Evolutionary conservation across 208 protist species (phyloP).

Genomic region (Wallacemonas rigidus): DNA sequence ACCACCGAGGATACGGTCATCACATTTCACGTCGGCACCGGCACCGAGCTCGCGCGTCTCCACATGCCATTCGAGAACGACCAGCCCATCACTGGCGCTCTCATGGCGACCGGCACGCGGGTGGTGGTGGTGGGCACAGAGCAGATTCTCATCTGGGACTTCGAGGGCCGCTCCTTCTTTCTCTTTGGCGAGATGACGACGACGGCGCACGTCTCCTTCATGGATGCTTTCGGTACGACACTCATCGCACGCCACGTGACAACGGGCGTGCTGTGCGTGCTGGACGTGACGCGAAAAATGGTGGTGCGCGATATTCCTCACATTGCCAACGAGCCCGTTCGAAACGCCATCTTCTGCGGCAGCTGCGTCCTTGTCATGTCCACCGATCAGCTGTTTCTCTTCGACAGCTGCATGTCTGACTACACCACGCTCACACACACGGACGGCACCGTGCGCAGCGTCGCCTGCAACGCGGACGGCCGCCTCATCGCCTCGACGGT

Average conservation of each 20-base stretch:
- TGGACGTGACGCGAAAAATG: constrained; percentile 72
- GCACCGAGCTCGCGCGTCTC: constrained; percentile 40
- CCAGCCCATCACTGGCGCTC: constrained; percentile 48
- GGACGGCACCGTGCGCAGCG: constrained; percentile 45
- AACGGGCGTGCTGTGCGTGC: constrained; percentile 41
- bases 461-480: constrained; percentile 62
- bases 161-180: constrained; percentile 56
- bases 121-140: constrained; percentile 64
- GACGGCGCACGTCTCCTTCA: constrained; percentile 24
- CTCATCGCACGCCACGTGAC: constrained; percentile 45
- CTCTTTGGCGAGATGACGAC: constrained; percentile 50
- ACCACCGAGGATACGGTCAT: constrained; percentile 55
- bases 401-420: constrained; percentile 31
- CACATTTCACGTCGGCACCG: constrained; percentile 47
- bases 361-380: constrained; percentile 47
- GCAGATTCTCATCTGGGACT: constrained; percentile 76
- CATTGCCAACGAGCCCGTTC: constrained; percentile 36
- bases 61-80: constrained; percentile 66
- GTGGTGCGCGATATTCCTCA: constrained; percentile 49
- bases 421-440: constrained; percentile 46
- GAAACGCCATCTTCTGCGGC: constrained; percentile 65
- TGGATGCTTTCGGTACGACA: constrained; percentile 56
- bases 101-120: constrained; percentile 61
- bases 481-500: constrained; percentile 67
- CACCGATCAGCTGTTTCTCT: constrained; percentile 50